Base-by-base conservation (phyloP, 1,139 yeast genomes). In the Saccharomycopsis hybrid region DNA sequence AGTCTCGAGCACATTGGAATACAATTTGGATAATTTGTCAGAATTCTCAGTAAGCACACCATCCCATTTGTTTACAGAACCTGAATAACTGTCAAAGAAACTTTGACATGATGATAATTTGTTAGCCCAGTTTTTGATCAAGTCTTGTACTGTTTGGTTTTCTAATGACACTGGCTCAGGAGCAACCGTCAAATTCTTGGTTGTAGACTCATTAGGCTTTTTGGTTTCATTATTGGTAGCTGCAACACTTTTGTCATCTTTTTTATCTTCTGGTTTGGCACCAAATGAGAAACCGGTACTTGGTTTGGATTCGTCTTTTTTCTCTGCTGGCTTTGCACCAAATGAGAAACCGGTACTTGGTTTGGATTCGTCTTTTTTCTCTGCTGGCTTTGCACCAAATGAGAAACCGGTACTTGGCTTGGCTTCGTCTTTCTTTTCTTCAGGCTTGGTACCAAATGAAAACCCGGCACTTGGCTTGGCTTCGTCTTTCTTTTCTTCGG, bases 41-140 rank as follows among this genome's bases (percentile, higher is more conserved):
- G 96, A 96, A 53, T 95, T 90, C 49, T 79, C 78, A 11, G 88
- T 90, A 49, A 92, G 72, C 33, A 84, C 80, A 53, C 79, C 78
- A 65, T 94, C 98, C 96, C 97, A 90, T 50, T 77, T 75, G 55
- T 83, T 81, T 29, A 90, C 82, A 55, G 83, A 85, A 24, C 73
- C 69, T 18, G 96, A 84, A 61, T 86, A 94, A n/a, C 74, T 66
- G 54, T 83, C 84, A 67, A 90, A 92, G 37, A 86, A 82, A 31
- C 74, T 73, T 1, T 92, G 78, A 0, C 95, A 81, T 27, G 78
- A 74, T 3, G 90, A 74, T 54, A 92, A 69, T 59, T 94, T 95
- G 53, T 80, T 79, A 1, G 97, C 85, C 99, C 98, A 94, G 66
- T 85, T 89, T 32, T 89, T 78, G 48, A 94, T 85, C 56, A 92